phyloP scores from a whole-genome alignment of 352 stramenopile species.

The Blastocystis sp. region DNA sequence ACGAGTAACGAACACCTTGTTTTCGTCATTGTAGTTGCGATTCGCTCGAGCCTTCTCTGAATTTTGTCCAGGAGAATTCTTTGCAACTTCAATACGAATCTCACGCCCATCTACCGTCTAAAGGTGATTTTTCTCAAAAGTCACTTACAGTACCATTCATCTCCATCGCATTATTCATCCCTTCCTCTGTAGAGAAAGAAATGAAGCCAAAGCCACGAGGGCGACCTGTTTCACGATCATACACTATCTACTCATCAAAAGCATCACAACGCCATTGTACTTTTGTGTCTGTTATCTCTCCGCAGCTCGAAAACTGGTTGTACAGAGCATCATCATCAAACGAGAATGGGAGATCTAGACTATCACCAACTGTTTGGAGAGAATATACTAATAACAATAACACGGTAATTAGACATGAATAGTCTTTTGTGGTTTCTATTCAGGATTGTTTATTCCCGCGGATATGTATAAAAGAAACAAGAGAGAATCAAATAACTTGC shows the following conservation, averaged over 20 bases:
- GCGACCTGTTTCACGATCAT: background rate
- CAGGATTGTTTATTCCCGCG: too few relatives aligned
- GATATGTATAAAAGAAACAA: too few relatives aligned
- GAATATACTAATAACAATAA: background rate
- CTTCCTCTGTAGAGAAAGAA: background rate
- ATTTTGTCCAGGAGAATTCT: background rate
- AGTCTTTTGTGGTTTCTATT: too few relatives aligned
- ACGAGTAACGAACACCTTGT: conserved; percentile 51
- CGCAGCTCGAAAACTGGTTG: background rate
- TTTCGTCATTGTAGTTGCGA: conserved; percentile 23
- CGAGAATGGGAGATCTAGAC: conserved; percentile 8
- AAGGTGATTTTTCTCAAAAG: background rate
- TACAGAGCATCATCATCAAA: conserved; percentile 57
- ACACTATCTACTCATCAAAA: background rate
- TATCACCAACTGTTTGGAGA: background rate
- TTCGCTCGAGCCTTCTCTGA: background rate
- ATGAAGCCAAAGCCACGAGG: background rate
- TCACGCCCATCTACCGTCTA: background rate
- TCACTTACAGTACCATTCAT: background rate
- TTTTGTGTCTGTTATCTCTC: background rate
- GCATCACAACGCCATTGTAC: background rate
- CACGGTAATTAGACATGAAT: background rate
- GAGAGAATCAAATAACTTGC: background rate
- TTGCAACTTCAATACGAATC: background rate
- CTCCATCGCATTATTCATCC: background rate